Percentiles rank a stretch among this genome's conserved stretches.
phyloP scores from a whole-genome alignment of 2,329 filamentous ascomycete genomes.

The Cladosporium sp. region DNA sequence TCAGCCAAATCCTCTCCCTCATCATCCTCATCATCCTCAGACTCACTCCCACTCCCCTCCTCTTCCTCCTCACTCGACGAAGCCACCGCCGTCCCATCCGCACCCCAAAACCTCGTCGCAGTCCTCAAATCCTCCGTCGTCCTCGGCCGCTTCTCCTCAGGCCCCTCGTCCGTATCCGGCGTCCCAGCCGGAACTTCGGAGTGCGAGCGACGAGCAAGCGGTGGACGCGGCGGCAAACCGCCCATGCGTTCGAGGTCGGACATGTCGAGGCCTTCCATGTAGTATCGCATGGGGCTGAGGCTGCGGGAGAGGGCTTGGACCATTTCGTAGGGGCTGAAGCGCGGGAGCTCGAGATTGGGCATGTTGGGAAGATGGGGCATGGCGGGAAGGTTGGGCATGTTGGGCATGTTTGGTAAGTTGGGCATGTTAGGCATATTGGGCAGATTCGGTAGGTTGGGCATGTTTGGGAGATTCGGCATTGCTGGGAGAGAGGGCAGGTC shows the following conservation, averaged over 20 bases:
- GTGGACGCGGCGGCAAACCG: constrained; percentile 14
- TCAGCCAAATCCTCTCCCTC: constrained; percentile 20
- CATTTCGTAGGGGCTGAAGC: constrained; percentile 48
- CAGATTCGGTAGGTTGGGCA: constrained; percentile 32
- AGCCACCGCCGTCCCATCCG: constrained; percentile 19
- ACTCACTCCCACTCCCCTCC: neutral
- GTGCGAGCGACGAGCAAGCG: constrained; percentile 30
- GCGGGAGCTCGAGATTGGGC: constrained; percentile 34
- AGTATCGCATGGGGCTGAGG: constrained; percentile 48
- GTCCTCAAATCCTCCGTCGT: constrained; percentile 23
- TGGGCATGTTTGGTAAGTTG: constrained; percentile 19
- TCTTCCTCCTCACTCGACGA: constrained; percentile 33
- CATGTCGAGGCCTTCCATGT: constrained; percentile 38
- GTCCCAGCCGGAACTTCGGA: constrained; percentile 28
- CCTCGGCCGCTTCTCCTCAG: constrained; percentile 20
- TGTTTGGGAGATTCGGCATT: constrained; percentile 34
- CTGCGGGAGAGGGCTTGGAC: constrained; percentile 47
- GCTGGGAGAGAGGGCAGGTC: constrained; percentile 21
- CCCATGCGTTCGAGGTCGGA: constrained; percentile 19
- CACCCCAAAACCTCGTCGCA: neutral
- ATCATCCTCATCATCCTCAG: constrained; percentile 20
- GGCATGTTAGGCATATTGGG: constrained; percentile 21
- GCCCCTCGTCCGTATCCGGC: constrained; percentile 17
- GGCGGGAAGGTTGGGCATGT: constrained; percentile 34
- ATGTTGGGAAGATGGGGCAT: constrained; percentile 25